Evolutionary conservation across 352 stramenopile species (phyloP).

Genomic region (Pilasporangium apinafurcum): DNA sequence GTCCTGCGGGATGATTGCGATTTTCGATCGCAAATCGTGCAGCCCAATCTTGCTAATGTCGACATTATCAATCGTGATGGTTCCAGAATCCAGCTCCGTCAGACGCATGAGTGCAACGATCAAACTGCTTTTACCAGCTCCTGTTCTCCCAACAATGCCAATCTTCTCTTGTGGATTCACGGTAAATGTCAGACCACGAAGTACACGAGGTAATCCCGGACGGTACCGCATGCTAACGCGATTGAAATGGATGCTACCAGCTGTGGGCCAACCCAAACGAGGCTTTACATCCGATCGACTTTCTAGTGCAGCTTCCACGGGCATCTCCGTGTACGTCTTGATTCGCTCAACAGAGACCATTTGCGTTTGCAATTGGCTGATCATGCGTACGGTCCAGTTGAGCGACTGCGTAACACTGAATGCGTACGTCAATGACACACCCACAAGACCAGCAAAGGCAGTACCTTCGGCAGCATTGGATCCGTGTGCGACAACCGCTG

Average conservation of each 20-base stretch:
- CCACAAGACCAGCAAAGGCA: slow-evolving; percentile 48
- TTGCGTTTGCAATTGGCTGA: slow-evolving; percentile 65
- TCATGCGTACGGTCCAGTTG: slow-evolving; percentile 68
- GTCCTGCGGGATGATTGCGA: slow-evolving; percentile 92
- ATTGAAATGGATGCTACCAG: slow-evolving; percentile 82
- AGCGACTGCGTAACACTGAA: slow-evolving; percentile 71
- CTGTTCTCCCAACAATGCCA: slow-evolving; percentile 75
- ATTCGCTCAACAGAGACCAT: slow-evolving; percentile 75
- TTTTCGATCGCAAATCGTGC: slow-evolving; percentile 41
- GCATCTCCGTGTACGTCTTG: slow-evolving; percentile 56
- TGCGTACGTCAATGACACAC: slow-evolving; percentile 66
- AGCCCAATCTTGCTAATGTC: slow-evolving; percentile 50
- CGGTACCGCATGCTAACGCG: slow-evolving; percentile 89
- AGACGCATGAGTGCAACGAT: slow-evolving; percentile 89
- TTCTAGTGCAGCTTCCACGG: slow-evolving; percentile 35
- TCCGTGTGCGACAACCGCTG: slow-evolving; percentile 40
- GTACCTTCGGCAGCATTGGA: slow-evolving; percentile 26
- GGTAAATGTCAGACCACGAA: slow-evolving; percentile 65
- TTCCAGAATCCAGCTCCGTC: slow-evolving; percentile 76
- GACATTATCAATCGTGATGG: slow-evolving; percentile 57
- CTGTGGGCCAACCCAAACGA: slow-evolving; percentile 68
- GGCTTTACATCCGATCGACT: slow-evolving; percentile 9
- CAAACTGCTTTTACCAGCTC: slow-evolving; percentile 87
- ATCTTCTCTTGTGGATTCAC: slow-evolving; percentile 87
- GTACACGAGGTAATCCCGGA: slow-evolving; percentile 47